Base-by-base conservation (phyloP, 495 filamentous ascomycete species). In the Cercophora samala region DNA sequence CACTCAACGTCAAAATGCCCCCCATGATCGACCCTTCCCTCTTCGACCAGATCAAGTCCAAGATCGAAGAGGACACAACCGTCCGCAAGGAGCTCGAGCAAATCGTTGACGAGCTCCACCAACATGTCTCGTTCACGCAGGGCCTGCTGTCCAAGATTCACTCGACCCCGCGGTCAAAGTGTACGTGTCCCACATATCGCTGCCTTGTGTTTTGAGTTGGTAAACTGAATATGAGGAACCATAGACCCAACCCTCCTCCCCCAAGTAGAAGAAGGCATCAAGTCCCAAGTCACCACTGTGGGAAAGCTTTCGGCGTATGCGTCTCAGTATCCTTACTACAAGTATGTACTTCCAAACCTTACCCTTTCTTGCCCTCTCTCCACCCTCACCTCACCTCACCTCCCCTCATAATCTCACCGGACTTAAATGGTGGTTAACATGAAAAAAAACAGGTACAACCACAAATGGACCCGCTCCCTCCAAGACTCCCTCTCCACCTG, bases 241-340 rank as follows among this genome's bases (percentile, higher is more conserved):
- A n/a, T n/a, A 72, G 72, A 74, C 19, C 51, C 66, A 26, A 54
- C 66, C 18, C 75, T 93, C 52, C 69, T 88, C 23, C 71, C 80
- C 42, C 80, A 86, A 63, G 82, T 87, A 5, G 80, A 87, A 67
- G 74, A 78, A 32, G 80, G 81, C 65, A 87, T 93, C 77, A 74
- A 79, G 64, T 77, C 86, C 24, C 83, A 89, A 71, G 76, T 86
- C 42, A 76, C 82, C 18, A 83, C 79, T 25, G 79, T 93, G 24
- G 67, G 72, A 22, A 84, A 86, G 63, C 86, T 99, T 58, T 84
- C 87, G 58, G 76, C 79, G 55, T 85, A 91, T 60, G 90, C 93
- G 6, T 92, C 93, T 52, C 81, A 89, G 70, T 88, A 93, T 72
- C 93, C 95, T 0, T 99, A 97, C 80, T 98, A 97, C 87, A 97